Evolutionary conservation across 1,284 basidiomycete genomes (phyloP).

Genomic region (Ganoderma sinense): DNA sequence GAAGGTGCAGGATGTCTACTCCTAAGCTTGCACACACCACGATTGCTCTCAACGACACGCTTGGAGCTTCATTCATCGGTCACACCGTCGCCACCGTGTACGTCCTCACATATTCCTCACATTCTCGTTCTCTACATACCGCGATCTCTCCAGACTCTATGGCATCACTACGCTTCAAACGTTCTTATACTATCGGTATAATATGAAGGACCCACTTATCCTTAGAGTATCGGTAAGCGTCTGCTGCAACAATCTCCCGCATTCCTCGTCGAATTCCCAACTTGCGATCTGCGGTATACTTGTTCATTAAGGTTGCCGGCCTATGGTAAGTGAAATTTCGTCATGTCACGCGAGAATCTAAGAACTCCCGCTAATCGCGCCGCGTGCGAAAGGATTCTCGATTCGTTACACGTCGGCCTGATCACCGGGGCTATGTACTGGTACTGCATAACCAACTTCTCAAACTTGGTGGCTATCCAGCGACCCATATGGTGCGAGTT

Average conservation of each 20-base stretch:
- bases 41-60: slow-evolving; percentile 24
- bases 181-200: slow-evolving; percentile 25
- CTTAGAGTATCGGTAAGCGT: slow-evolving; percentile 6
- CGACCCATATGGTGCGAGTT: slow-evolving; percentile 29
- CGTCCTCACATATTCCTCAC: not conserved
- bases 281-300: no score
- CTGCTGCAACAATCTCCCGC: not conserved
- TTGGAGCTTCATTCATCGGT: slow-evolving; percentile 30
- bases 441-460: slow-evolving; percentile 33
- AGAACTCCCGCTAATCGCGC: not conserved
- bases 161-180: slow-evolving; percentile 32
- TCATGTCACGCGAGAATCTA: not conserved
- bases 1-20: not conserved
- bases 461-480: slow-evolving; percentile 23
- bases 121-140: not conserved
- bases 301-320: slow-evolving; percentile 19
- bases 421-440: slow-evolving; percentile 32
- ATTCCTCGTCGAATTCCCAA: not conserved
- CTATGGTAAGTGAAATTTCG: slow-evolving; percentile 20
- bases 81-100: slow-evolving; percentile 27
- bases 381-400: slow-evolving; percentile 23
- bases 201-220: slow-evolving; percentile 15
- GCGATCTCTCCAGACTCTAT: slow-evolving; percentile 20
- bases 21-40: not conserved
- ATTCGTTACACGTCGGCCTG: slow-evolving; percentile 29